Base-by-base conservation (phyloP, 140 eudicot species). In the Artemisia princeps region DNA sequence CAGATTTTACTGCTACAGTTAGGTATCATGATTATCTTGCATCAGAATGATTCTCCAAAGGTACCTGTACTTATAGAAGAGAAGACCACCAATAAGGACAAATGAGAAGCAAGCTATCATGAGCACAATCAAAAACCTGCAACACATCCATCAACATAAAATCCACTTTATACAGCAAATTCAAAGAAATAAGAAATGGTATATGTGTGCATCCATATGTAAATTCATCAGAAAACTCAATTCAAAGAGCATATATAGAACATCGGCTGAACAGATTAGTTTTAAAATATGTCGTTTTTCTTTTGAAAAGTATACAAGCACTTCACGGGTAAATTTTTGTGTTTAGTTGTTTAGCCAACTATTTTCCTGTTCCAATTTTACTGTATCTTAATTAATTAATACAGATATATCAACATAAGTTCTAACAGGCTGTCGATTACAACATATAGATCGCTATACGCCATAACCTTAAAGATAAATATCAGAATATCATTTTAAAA, bases 31-130 rank as follows among this genome's bases (percentile, higher is more conserved):
- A 56, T 17, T 68, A 48, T 12, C 16, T 20, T 52, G 67, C 48
- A 72, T 46, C 37, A 63, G 9, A 53, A 33, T 37, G 9, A 28
- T 69, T 69, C 10, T 55, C 14, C 30, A 55, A 46, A 37, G 52
- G 68, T 65, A 94, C 99, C 99, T 94, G 82, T 86, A 80, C 70
- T 84, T 88, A 72, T 76, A 94, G 79, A 94, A 94, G 78, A 94
- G 95, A 55, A 86, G 75, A 59, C 99, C 99, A 64, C 99, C 99
- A 50, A 88, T 82, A 55, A 94, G 45, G 56, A 94, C 96, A 76
- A 94, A 86, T 4, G 95, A 84, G 78, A 84, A 75, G 82, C 99
- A 94, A 46, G 96, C 83, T 72, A 76, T 71, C 53, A 84, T 68
- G 61, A 94, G 99, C 68, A 84, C 96, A 69, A 88, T 56, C 64